Percentiles rank a stretch among this genome's conserved stretches.
Evolutionary conservation across 192 early-diverging fungal genomes (phyloP).

Genomic region (Chytriomyces sp.): DNA sequence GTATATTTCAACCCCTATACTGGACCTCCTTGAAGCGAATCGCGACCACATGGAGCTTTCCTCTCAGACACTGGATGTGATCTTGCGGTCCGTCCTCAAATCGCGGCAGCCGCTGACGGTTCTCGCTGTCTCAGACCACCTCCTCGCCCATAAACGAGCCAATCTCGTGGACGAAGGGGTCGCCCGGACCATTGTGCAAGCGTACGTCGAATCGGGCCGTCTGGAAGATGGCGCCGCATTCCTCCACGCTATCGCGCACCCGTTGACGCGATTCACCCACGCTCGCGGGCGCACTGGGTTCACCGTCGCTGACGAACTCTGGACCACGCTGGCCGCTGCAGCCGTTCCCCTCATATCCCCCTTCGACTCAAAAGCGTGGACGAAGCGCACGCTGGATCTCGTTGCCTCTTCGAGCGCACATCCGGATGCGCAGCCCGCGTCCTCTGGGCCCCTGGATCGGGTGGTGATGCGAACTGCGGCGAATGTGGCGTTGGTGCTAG

Average conservation of each 20-base stretch:
- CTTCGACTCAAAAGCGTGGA: not conserved
- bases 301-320: not conserved
- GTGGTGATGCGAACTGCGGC: not conserved
- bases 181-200: too few species aligned
- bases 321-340: not conserved
- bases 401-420: not conserved
- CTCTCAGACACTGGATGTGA: not conserved
- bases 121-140: not conserved
- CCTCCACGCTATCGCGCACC: too few species aligned
- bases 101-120: not conserved
- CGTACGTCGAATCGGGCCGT: too few species aligned
- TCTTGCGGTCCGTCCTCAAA: not conserved
- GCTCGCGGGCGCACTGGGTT: too few species aligned
- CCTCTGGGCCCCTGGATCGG: not conserved
- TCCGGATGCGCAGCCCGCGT: not conserved
- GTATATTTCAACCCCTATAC: not conserved
- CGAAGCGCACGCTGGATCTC: not conserved
- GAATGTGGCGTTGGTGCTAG: not conserved
- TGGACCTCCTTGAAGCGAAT: not conserved
- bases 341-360: not conserved
- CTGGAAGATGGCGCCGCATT: too few species aligned
- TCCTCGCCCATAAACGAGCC: too few species aligned
- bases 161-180: too few species aligned
- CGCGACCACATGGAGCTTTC: not conserved
- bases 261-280: too few species aligned